Evolutionary conservation across 2,329 filamentous ascomycete genomes (phyloP), one percentile per base, ranked within the genome.

Genomic region (Didymella arachidicola): DNA sequence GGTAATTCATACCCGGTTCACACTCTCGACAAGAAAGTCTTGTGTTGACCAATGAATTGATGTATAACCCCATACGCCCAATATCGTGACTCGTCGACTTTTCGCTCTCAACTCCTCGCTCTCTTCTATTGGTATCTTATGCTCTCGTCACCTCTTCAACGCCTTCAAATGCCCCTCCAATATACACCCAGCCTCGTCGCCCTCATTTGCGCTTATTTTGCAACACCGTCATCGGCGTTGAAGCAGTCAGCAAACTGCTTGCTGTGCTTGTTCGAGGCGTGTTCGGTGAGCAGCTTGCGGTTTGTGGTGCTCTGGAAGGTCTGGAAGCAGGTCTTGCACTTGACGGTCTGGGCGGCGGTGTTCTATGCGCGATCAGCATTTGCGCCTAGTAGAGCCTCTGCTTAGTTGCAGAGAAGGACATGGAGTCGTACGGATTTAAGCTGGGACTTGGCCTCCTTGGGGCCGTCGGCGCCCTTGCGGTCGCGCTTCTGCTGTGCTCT

Each of bases 271-370:
- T 92, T 92, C 64, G 79, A 74, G 62, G 90, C 89, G 77, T 93
- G 90, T 72, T 90, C 86, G 60, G 83, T 85, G 62, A 93, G 85
- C 62, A 89, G 87, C 70, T 88, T 88, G 61, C 84, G 86, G 73
- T 89, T 89, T 61, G 88, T 89, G 34, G 90, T 93, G 82, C 89
- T 89, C 68, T 93, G 84, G 81, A 93, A 93, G 29, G 89, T 90
- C 68, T 89, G 85, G 79, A 88, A 90, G 89, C 90, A 93, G 71
- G 87, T 82, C 66, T 85, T 80, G 84, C 90, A 93, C 78, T 91
- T 88, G 78, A 93, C 91, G 72, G 85, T 88, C 82, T 87, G 90
- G 59, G 90, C 90, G 67, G 88, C 82, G 68, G 85, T 82, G 80
- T 93, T 93, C 88, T 91, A 18, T 19, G 7, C 7, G 7, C n/a